A percentile compares a stretch with the other conserved stretches of the same genome.
Conservation (phyloP, 129 eudicot species). For the Arctium lappa region DNA sequence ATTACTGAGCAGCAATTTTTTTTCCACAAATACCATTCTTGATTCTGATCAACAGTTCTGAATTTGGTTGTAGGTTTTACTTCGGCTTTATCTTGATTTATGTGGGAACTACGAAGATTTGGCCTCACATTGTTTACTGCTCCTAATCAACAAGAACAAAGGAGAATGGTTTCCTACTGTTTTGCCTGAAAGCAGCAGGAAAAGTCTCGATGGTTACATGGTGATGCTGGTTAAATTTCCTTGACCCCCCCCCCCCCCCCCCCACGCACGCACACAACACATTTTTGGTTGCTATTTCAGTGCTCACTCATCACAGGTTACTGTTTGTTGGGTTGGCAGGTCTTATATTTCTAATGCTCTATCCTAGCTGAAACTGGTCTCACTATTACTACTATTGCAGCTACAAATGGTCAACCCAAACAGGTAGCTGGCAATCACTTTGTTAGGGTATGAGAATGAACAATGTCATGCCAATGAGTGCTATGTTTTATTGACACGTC, state of each 20-base stretch:
- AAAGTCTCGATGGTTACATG: slow-evolving; percentile 83
- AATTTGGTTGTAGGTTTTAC: slow-evolving; percentile 57
- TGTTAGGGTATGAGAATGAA: no score
- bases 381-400: no score
- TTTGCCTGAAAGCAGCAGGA: slow-evolving; percentile 69
- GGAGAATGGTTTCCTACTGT: slow-evolving; percentile 79
- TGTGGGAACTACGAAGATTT: slow-evolving; percentile 93
- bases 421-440: no score
- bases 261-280: neutral
- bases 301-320: neutral
- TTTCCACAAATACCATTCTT: neutral
- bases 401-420: no score
- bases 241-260: neutral
- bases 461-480: no score
- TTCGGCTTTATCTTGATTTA: slow-evolving; percentile 89
- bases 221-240: slow-evolving; percentile 31
- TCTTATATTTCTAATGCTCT: slow-evolving; percentile 68
- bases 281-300: neutral
- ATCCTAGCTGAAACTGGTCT: slow-evolving; percentile 51
- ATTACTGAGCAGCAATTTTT: neutral
- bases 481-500: no score
- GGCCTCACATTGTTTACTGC: slow-evolving; percentile 90
- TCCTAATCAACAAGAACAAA: slow-evolving; percentile 44
- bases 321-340: slow-evolving; percentile 46
- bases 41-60: neutral